These are phyloP conservation scores for Beauveria pseudobassiana DNA, from an alignment of 2,329 filamentous ascomycete species.

Conservation along the genomic window DNA sequence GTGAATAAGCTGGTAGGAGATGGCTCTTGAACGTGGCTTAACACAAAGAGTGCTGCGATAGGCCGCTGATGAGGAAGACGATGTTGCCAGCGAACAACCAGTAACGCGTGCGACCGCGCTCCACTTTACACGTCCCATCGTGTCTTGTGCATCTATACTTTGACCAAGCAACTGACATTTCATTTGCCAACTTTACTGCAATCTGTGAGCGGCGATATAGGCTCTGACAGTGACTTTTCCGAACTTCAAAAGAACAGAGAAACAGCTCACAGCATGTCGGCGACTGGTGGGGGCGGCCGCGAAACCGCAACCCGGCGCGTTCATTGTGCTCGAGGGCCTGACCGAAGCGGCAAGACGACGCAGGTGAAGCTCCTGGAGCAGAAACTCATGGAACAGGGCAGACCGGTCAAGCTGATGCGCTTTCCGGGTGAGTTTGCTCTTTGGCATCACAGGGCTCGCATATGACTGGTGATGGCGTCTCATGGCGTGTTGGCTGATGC, in stretches of 20 bases:
- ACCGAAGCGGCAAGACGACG: conserved; percentile 86
- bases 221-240: too few relatives aligned
- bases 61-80: neutral
- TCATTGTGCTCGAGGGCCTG: conserved; percentile 81
- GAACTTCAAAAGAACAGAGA: neutral
- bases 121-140: neutral
- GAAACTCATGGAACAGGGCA: conserved; percentile 41
- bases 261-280: neutral
- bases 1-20: neutral
- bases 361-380: conserved; percentile 67
- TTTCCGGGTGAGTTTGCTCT: conserved; percentile 43
- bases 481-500: neutral
- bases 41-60: neutral
- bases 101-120: neutral
- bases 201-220: neutral
- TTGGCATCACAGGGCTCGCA: neutral
- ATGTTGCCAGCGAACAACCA: neutral
- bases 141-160: neutral
- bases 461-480: neutral
- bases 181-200: neutral
- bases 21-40: neutral
- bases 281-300: neutral
- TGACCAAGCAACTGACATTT: neutral
- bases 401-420: conserved; percentile 44
- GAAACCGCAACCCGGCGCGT: conserved; percentile 49